A percentile compares a stretch with the other conserved stretches of the same genome.
These are phyloP conservation scores for Mucuna pruriens DNA, from an alignment of 306 rosid genomes.

Conservation along the genomic window DNA sequence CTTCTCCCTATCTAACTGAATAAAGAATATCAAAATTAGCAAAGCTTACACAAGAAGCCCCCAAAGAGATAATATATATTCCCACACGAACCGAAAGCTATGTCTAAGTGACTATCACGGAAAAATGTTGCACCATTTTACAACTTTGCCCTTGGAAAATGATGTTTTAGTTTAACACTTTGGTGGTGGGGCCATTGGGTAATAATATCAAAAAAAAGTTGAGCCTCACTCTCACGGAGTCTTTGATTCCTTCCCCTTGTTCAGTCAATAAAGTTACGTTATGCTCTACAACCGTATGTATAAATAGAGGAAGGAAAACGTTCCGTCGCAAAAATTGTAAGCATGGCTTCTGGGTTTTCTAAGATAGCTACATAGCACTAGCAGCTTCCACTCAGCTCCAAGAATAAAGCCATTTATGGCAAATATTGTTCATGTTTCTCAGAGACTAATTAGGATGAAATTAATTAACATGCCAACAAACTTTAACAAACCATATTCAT, in stretches of 20 bases:
- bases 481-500: slow-evolving; percentile 30
- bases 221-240: slow-evolving; percentile 47
- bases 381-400: slow-evolving; percentile 8
- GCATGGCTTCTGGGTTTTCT: slow-evolving; percentile 24
- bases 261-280: slow-evolving; percentile 36
- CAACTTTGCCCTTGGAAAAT: slow-evolving; percentile 51
- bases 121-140: slow-evolving; percentile 42
- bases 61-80: slow-evolving; percentile 63
- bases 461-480: slow-evolving; percentile 30
- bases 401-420: slow-evolving; percentile 29
- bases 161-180: slow-evolving; percentile 42
- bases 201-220: slow-evolving; percentile 32
- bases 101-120: slow-evolving; percentile 44
- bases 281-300: slow-evolving; percentile 44
- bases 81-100: slow-evolving; percentile 54
- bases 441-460: slow-evolving; percentile 31
- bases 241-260: slow-evolving; percentile 49
- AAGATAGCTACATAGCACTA: neutral
- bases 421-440: slow-evolving; percentile 14
- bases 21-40: slow-evolving; percentile 59
- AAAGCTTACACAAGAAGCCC: slow-evolving; percentile 58
- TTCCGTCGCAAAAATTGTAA: slow-evolving; percentile 28
- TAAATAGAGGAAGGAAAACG: slow-evolving; percentile 35
- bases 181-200: slow-evolving; percentile 41
- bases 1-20: slow-evolving; percentile 46